Conservation (phyloP, 163 green algal genomes). For the Chlamydomonas reinhardtii region DNA sequence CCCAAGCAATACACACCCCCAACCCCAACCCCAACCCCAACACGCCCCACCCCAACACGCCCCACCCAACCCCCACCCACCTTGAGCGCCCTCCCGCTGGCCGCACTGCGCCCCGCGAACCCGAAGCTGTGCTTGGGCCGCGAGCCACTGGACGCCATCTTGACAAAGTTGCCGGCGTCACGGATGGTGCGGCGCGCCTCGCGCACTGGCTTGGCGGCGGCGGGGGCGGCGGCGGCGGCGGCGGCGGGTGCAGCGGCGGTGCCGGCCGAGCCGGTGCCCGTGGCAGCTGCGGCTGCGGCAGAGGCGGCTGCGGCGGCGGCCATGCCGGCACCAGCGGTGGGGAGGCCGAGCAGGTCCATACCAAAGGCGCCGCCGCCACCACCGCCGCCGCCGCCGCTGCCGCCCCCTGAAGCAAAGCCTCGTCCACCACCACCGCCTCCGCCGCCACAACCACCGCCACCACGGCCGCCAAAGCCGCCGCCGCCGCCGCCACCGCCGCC, state of each 20-base stretch:
- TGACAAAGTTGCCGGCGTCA: constrained; percentile 50
- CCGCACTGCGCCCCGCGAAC: constrained; percentile 30
- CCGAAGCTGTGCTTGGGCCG: constrained; percentile 51
- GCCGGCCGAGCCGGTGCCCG: background rate
- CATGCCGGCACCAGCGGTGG: too few species aligned
- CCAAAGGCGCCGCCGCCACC: background rate
- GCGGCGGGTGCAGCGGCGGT: too few species aligned
- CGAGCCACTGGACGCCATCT: background rate
- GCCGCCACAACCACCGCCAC: background rate
- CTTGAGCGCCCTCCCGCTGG: constrained; percentile 11
- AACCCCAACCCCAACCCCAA: background rate
- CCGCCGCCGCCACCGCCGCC: too few species aligned
- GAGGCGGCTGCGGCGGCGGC: background rate
- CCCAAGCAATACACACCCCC: too few species aligned
- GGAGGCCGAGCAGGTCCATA: too few species aligned
- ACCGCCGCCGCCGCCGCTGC: background rate
- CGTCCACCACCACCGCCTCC: background rate
- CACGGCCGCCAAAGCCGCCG: background rate
- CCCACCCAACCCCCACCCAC: background rate
- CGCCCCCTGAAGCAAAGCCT: background rate
- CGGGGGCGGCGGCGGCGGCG: background rate
- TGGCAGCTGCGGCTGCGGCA: background rate
- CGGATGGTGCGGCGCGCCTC: constrained; percentile 10
- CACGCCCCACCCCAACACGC: background rate
- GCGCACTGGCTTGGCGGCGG: background rate